These are phyloP conservation scores for Boletus semigastroideus DNA, from an alignment of 1,284 basidiomycete genomes.

Conservation along the genomic window DNA sequence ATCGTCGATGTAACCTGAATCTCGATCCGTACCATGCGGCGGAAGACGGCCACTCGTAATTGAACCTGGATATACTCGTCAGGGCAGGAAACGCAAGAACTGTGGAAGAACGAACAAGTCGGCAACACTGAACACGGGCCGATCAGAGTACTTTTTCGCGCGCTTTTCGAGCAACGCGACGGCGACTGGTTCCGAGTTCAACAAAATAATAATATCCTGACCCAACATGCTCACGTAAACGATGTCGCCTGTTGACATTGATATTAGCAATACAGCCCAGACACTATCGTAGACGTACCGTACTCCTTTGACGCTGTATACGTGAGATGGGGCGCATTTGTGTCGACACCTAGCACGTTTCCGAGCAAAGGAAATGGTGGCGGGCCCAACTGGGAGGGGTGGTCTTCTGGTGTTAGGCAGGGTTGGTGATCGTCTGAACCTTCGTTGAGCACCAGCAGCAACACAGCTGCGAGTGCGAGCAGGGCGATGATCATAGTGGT, in stretches of 20 bases:
- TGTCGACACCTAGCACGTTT: background rate
- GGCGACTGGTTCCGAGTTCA: constrained; percentile 21
- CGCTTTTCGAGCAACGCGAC: constrained; percentile 19
- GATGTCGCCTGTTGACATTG: constrained; percentile 12
- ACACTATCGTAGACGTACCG: background rate
- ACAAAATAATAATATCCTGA: constrained; percentile 13
- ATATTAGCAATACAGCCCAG: too few species aligned
- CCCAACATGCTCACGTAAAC: constrained; percentile 10
- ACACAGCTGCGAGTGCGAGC: constrained; percentile 2
- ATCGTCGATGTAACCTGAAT: constrained; percentile 14
- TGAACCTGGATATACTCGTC: constrained; percentile 8
- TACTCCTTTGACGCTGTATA: background rate
- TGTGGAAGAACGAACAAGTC: constrained; percentile 7
- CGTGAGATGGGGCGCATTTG: background rate
- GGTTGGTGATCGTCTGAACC: background rate
- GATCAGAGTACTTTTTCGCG: constrained; percentile 23
- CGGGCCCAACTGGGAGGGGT: background rate
- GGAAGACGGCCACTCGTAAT: constrained; percentile 9
- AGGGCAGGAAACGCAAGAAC: background rate
- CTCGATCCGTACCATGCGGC: constrained; percentile 8
- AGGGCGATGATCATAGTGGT: constrained; percentile 2
- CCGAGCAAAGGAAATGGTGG: background rate
- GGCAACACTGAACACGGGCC: constrained; percentile 8
- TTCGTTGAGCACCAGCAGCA: constrained; percentile 11
- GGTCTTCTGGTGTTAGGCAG: background rate